phyloP scores from a whole-genome alignment of 768 basidiomycete genomes.

The Mycena venus region DNA sequence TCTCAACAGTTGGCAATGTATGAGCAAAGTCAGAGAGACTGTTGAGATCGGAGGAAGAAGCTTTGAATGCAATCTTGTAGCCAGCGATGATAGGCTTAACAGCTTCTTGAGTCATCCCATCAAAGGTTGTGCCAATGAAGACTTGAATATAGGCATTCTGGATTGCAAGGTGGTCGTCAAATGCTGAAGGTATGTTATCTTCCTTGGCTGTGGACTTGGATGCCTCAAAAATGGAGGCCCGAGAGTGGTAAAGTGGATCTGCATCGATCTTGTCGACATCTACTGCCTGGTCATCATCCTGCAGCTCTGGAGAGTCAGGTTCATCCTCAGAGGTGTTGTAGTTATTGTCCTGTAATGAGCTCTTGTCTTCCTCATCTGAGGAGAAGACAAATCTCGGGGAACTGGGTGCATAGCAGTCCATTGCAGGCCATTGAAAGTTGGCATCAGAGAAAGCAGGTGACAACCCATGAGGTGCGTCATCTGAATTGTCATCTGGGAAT shows the following conservation, averaged over 20 bases:
- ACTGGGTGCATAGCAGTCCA: too few species aligned
- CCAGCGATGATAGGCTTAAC: slow-evolving; percentile 18
- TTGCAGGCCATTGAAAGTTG: too few species aligned
- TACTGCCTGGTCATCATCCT: not conserved
- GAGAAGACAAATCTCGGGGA: too few species aligned
- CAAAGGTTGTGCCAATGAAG: slow-evolving; percentile 34
- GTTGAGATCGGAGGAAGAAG: not conserved
- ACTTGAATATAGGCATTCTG: slow-evolving; percentile 38
- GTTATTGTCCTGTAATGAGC: not conserved
- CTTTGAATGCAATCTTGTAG: not conserved
- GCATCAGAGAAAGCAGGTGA: too few species aligned
- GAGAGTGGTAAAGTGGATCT: slow-evolving; percentile 4
- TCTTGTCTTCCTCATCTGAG: too few species aligned
- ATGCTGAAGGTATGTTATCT: slow-evolving; percentile 33
- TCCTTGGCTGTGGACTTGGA: not conserved
- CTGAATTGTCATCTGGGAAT: too few species aligned
- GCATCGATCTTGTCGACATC: not conserved
- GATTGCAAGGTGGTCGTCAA: slow-evolving; percentile 39
- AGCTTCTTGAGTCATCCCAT: slow-evolving; percentile 31
- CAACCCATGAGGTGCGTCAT: too few species aligned
- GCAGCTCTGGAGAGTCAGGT: not conserved
- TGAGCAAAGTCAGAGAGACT: slow-evolving; percentile 35
- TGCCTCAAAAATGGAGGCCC: not conserved
- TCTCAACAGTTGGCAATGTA: slow-evolving; percentile 36
- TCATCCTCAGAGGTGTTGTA: not conserved